A percentile compares a stretch with the other conserved stretches of the same genome.
Evolutionary conservation across 345 rosid species (phyloP).

Genomic region (Streptanthus diversifolius): DNA sequence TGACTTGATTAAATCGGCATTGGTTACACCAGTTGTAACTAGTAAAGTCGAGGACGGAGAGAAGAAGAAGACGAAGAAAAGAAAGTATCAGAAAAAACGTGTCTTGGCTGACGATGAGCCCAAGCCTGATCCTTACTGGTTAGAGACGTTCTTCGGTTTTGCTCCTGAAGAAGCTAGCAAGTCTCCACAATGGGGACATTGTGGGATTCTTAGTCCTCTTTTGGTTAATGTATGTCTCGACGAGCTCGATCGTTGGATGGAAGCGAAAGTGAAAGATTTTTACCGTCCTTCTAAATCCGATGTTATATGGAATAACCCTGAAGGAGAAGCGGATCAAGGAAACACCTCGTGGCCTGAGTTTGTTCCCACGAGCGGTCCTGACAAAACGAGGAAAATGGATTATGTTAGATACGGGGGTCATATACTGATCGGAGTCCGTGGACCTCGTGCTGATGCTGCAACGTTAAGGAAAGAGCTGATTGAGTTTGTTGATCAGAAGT

Average conservation of each 20-base stretch:
- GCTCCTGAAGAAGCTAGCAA: constrained; percentile 97
- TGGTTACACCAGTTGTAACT: constrained; percentile 79
- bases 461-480: constrained; percentile 85
- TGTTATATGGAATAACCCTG: constrained; percentile 90
- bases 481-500: constrained; percentile 89
- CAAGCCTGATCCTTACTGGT: constrained; percentile 97
- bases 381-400: constrained; percentile 91
- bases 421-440: constrained; percentile 81
- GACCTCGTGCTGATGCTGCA: constrained; percentile 95
- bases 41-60: constrained; percentile 49
- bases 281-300: constrained; percentile 85
- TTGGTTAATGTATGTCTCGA: constrained; percentile 84
- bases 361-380: constrained; percentile 96
- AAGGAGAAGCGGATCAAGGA: constrained; percentile 91
- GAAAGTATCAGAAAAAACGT: constrained; percentile 89
- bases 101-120: constrained; percentile 98
- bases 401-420: constrained; percentile 87
- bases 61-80: constrained; percentile 78
- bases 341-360: constrained; percentile 98
- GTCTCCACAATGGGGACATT: constrained; percentile 92
- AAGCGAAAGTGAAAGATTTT: constrained; percentile 77
- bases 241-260: constrained; percentile 90
- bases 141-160: constrained; percentile 89
- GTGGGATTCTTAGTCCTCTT: constrained; percentile 92
- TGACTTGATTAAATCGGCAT: constrained; percentile 74